These are phyloP conservation scores for Trichoderma sp. DNA, from an alignment of 2,329 filamentous ascomycete genomes.

Conservation along the genomic window DNA sequence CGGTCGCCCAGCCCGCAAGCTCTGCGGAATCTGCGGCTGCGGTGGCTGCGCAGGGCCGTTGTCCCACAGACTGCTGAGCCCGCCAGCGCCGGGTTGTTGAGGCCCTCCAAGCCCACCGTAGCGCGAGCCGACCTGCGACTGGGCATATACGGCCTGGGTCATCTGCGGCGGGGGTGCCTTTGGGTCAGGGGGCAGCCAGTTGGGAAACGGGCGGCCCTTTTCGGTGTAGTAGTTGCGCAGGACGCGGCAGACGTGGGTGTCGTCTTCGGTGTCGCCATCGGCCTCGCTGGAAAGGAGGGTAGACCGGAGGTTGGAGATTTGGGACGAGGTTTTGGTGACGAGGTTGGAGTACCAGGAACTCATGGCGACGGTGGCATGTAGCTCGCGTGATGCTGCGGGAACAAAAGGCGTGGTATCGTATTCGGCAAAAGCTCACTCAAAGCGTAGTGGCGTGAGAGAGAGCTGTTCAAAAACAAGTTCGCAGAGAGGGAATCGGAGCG, in stretches of 20 bases:
- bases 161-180: constrained; percentile 64
- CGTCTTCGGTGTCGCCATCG: constrained; percentile 78
- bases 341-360: constrained; percentile 80
- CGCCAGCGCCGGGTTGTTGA: constrained; percentile 30
- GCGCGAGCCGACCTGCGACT: constrained; percentile 53
- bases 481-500: background rate
- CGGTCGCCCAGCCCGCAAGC: constrained; percentile 47
- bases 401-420: background rate
- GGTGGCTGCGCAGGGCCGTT: constrained; percentile 39
- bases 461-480: background rate
- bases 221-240: constrained; percentile 91
- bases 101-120: constrained; percentile 47
- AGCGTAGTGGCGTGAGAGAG: background rate
- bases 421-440: background rate
- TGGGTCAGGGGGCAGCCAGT: constrained; percentile 90
- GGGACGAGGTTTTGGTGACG: constrained; percentile 64
- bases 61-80: constrained; percentile 62
- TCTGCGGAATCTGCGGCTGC: constrained; percentile 41
- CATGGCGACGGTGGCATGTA: constrained; percentile 49
- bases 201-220: constrained; percentile 76
- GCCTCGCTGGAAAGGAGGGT: constrained; percentile 67
- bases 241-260: constrained; percentile 92
- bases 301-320: constrained; percentile 66
- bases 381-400: background rate
- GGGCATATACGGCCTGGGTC: constrained; percentile 54